Evolutionary conservation across 371 early-diverging fungal genomes (phyloP).

Genomic region (Haplosporangium sp.): DNA sequence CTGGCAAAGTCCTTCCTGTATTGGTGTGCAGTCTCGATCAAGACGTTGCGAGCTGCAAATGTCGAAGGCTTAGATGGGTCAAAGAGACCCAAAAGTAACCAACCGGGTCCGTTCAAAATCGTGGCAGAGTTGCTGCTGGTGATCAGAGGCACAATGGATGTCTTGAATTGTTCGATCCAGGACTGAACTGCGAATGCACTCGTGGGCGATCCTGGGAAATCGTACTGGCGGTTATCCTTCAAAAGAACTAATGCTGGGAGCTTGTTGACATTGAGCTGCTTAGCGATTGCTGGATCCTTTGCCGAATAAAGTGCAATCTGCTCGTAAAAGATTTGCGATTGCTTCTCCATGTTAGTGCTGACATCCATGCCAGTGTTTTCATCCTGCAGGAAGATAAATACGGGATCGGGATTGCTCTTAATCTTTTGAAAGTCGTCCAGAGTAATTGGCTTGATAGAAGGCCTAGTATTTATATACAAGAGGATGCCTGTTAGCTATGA

Average conservation of each 20-base stretch:
- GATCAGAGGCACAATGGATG: conserved; percentile 24
- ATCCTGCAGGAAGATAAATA: conserved; percentile 27
- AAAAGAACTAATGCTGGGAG: conserved; percentile 26
- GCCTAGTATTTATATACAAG: conserved; percentile 5
- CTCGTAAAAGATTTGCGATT: conserved; percentile 41
- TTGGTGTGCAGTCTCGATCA: conserved; percentile 39
- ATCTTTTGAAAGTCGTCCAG: conserved; percentile 8
- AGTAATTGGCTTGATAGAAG: conserved; percentile 24
- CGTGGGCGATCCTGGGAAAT: conserved; percentile 25
- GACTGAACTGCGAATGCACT: conserved; percentile 20
- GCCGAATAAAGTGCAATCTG: conserved; percentile 27
- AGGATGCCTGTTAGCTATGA: too few species aligned
- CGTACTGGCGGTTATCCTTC: conserved; percentile 43
- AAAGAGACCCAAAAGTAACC: conserved; percentile 37
- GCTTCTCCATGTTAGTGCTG: conserved; percentile 18
- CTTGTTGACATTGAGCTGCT: conserved; percentile 7
- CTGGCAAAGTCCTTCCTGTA: conserved; percentile 15
- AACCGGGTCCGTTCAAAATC: conserved; percentile 27
- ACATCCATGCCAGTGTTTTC: conserved; percentile 10
- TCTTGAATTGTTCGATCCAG: conserved; percentile 36
- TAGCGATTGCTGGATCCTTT: conserved; percentile 18
- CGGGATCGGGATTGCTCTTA: conserved; percentile 12
- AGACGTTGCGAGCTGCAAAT: conserved; percentile 9
- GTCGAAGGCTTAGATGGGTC: conserved; percentile 24
- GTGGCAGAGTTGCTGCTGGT: conserved; percentile 18